Conservation (phyloP, 768 basidiomycete species). For the Kwoniella pini region DNA sequence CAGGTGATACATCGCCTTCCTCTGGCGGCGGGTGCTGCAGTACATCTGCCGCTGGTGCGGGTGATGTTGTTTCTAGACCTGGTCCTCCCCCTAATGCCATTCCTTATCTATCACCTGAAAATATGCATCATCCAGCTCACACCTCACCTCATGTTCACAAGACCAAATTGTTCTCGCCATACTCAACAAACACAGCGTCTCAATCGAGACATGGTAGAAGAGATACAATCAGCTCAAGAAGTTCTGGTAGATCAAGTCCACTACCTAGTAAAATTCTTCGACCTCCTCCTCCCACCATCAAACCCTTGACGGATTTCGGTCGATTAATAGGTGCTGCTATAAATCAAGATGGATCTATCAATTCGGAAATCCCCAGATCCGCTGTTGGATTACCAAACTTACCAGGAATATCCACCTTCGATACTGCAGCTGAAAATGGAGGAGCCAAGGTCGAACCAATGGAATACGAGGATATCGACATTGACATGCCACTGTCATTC, state of each 20-base stretch:
- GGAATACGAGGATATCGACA: conserved; percentile 42
- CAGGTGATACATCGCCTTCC: not conserved
- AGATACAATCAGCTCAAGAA: conserved; percentile 3
- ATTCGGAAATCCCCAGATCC: conserved; percentile 32
- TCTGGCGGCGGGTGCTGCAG: conserved; percentile 7
- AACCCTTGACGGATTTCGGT: conserved; percentile 38
- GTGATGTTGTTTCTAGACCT: not conserved
- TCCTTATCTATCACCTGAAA: conserved; percentile 31
- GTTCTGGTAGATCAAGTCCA: conserved; percentile 8
- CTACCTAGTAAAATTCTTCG: not conserved
- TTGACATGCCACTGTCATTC: conserved; percentile 38
- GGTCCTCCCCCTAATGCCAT: conserved; percentile 2
- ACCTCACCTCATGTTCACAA: conserved; percentile 53
- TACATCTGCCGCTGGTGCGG: not conserved
- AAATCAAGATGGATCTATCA: conserved; percentile 33
- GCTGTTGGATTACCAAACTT: conserved; percentile 41
- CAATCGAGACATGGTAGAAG: conserved; percentile 22
- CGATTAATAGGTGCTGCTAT: conserved; percentile 43
- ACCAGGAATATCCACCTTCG: conserved; percentile 44
- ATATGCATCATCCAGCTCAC: conserved; percentile 51
- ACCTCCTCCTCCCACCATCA: conserved; percentile 28
- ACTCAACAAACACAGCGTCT: conserved; percentile 31
- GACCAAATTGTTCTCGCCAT: conserved; percentile 53
- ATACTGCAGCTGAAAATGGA: conserved; percentile 32
- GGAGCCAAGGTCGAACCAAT: conserved; percentile 34